A percentile compares a stretch with the other conserved stretches of the same genome.
These are phyloP conservation scores for Colletotrichum viniferum DNA, from an alignment of 2,329 filamentous ascomycete species.

Conservation along the genomic window DNA sequence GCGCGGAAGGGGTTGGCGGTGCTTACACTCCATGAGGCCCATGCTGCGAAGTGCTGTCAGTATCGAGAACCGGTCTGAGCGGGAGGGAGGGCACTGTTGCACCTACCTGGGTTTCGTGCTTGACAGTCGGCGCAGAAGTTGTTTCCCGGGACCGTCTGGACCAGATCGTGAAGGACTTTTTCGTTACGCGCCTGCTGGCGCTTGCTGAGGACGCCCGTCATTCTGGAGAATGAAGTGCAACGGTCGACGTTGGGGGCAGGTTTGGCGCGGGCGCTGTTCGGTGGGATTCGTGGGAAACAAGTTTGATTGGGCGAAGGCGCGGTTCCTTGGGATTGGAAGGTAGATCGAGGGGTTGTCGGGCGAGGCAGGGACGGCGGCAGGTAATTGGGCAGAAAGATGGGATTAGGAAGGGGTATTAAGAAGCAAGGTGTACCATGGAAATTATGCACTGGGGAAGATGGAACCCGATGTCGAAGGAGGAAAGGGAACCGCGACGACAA, in stretches of 20 bases:
- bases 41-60: slow-evolving; percentile 58
- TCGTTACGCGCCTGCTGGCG: slow-evolving; percentile 98
- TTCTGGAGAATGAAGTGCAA: slow-evolving; percentile 36
- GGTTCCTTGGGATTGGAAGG: neutral
- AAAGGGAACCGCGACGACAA: slow-evolving; percentile 9
- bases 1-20: neutral
- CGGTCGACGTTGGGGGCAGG: slow-evolving; percentile 1
- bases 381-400: slow-evolving; percentile 1
- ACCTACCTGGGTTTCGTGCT: slow-evolving; percentile 84
- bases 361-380: neutral
- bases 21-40: slow-evolving; percentile 96
- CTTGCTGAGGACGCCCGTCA: slow-evolving; percentile 84
- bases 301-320: slow-evolving; percentile 1
- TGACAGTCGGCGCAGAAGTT: slow-evolving; percentile 93
- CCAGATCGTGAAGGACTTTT: slow-evolving; percentile 85
- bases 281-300: neutral
- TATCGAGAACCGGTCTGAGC: neutral
- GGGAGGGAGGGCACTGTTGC: neutral
- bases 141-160: slow-evolving; percentile 84
- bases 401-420: slow-evolving; percentile 1
- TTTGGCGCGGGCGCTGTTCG: neutral
- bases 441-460: slow-evolving; percentile 14
- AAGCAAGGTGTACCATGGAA: slow-evolving; percentile 10
- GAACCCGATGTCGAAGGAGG: slow-evolving; percentile 14
- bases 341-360: slow-evolving; percentile 14